These are phyloP conservation scores for Xylaria sp. DNA, from an alignment of 2,329 filamentous ascomycete genomes.

Conservation along the genomic window DNA sequence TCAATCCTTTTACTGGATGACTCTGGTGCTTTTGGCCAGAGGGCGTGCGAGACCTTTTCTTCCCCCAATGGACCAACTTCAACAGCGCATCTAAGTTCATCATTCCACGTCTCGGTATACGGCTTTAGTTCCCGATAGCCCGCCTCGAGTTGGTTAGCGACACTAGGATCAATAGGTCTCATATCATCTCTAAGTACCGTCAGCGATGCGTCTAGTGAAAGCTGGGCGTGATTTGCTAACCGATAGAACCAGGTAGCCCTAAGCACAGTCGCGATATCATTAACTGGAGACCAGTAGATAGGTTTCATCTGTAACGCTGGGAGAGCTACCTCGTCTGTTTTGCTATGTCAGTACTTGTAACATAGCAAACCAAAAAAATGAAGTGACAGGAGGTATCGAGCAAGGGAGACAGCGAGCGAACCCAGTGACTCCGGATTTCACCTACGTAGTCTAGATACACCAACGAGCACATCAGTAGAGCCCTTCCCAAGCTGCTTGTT, in stretches of 20 bases:
- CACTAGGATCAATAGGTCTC: constrained; percentile 83
- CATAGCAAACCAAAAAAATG: background rate
- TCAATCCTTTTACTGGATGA: constrained; percentile 50
- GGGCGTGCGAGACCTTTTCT: constrained; percentile 84
- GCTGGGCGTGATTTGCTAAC: constrained; percentile 45
- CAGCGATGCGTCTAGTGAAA: constrained; percentile 12
- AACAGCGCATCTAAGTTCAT: constrained; percentile 89
- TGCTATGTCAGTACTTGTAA: constrained; percentile 13
- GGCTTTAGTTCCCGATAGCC: constrained; percentile 87
- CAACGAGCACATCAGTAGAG: constrained; percentile 77
- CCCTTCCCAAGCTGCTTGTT: constrained; percentile 40
- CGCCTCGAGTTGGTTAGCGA: constrained; percentile 92
- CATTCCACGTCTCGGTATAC: constrained; percentile 91
- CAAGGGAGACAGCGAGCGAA: background rate
- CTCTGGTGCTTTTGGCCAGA: constrained; percentile 75
- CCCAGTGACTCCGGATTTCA: constrained; percentile 1
- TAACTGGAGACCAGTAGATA: constrained; percentile 96
- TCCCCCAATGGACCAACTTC: constrained; percentile 91
- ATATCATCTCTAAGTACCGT: constrained; percentile 74
- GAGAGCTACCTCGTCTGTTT: constrained; percentile 77
- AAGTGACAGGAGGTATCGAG: background rate
- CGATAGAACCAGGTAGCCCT: constrained; percentile 97
- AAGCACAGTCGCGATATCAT: constrained; percentile 84
- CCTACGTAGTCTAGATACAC: constrained; percentile 79
- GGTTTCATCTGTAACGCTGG: constrained; percentile 90